These are phyloP conservation scores for Neostapfia colusana DNA, from an alignment of 176 grass and related monocot genomes.

Conservation along the genomic window DNA sequence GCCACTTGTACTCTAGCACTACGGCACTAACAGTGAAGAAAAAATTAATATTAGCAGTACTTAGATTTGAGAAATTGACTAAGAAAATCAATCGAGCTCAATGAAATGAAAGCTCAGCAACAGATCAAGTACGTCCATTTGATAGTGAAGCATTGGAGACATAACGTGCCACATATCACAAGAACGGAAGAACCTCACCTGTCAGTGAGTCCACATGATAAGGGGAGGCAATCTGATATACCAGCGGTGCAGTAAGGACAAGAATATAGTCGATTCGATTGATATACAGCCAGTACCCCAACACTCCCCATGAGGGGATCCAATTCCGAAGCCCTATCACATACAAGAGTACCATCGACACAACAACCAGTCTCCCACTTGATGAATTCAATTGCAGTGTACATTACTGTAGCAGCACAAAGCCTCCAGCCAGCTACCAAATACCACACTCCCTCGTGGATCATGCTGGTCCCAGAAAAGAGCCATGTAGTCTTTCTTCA, in stretches of 20 bases:
- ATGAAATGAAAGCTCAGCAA: not conserved
- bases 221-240: not conserved
- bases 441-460: not conserved
- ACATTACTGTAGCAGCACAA: not conserved
- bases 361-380: not conserved
- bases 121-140: not conserved
- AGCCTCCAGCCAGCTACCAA: not conserved
- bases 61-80: not conserved
- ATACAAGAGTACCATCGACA: slow-evolving; percentile 1
- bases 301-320: not conserved
- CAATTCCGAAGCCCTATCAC: not conserved
- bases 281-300: not conserved
- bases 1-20: too few species aligned
- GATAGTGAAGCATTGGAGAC: not conserved
- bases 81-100: not conserved
- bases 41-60: not conserved
- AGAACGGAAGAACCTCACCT: not conserved
- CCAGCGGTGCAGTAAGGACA: not conserved
- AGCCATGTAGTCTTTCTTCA: slow-evolving; percentile 6
- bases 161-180: not conserved
- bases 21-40: not conserved
- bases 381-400: slow-evolving; percentile 2
- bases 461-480: not conserved
- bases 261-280: not conserved
- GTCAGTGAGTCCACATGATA: not conserved